A percentile compares a stretch with the other conserved stretches of the same genome.
These are phyloP conservation scores for Sanghuangporus weigelae DNA, from an alignment of 1,284 basidiomycete species.

Conservation along the genomic window DNA sequence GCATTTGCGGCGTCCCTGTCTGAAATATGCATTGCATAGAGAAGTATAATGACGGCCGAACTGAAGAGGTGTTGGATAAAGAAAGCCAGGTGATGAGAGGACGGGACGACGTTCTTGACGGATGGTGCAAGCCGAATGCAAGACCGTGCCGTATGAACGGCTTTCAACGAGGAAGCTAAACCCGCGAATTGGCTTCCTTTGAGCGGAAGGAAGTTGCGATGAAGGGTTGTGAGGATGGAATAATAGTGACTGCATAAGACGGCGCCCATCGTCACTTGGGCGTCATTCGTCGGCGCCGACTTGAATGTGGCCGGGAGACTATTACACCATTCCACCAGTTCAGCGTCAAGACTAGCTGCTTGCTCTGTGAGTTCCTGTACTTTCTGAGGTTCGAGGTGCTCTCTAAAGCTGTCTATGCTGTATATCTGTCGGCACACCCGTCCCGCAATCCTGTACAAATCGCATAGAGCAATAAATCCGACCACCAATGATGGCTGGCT, in stretches of 20 bases:
- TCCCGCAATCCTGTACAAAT: constrained; percentile 78
- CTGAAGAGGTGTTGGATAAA: constrained; percentile 91
- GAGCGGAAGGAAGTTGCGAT: constrained; percentile 82
- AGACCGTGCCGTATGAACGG: constrained; percentile 71
- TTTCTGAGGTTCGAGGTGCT: constrained; percentile 67
- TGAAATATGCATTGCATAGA: constrained; percentile 81
- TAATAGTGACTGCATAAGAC: constrained; percentile 88
- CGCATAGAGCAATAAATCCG: constrained; percentile 70
- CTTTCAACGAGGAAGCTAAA: constrained; percentile 65
- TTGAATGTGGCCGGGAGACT: constrained; percentile 70
- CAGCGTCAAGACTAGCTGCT: constrained; percentile 72
- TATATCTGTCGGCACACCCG: constrained; percentile 80
- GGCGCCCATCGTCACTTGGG: constrained; percentile 82
- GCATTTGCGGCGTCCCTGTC: constrained; percentile 62
- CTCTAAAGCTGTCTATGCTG: constrained; percentile 68
- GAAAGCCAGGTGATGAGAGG: constrained; percentile 85
- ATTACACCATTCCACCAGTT: constrained; percentile 78
- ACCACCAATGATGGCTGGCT: constrained; percentile 68
- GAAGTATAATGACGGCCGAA: constrained; percentile 80
- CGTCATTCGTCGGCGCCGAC: constrained; percentile 61
- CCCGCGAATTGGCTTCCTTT: constrained; percentile 51
- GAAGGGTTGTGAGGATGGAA: constrained; percentile 81
- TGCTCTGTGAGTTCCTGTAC: constrained; percentile 65
- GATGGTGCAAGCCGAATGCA: constrained; percentile 83
- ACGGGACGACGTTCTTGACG: constrained; percentile 78